phyloP scores from a whole-genome alignment of 768 basidiomycete species.

The Tricholoma saponaceum region DNA sequence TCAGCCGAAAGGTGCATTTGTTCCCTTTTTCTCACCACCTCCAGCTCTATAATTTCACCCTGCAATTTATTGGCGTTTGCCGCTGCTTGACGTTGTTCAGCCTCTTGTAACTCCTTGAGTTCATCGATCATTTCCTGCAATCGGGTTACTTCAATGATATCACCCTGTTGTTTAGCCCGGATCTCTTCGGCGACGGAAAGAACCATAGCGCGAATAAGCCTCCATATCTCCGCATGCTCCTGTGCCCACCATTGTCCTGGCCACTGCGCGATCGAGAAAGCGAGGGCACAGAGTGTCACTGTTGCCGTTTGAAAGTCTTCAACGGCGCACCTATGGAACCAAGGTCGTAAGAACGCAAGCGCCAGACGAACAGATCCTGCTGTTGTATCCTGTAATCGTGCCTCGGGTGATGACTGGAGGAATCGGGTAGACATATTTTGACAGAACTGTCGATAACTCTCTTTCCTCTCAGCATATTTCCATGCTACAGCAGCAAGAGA shows the following conservation, averaged over 20 bases:
- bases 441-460: constrained; percentile 68
- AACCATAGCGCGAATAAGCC: constrained; percentile 55
- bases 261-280: constrained; percentile 57
- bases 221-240: constrained; percentile 59
- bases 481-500: constrained; percentile 37
- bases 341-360: constrained; percentile 61
- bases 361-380: constrained; percentile 66
- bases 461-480: constrained; percentile 57
- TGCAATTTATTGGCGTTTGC: background rate
- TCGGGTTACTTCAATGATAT: background rate
- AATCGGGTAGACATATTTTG: constrained; percentile 64
- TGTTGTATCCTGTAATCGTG: constrained; percentile 62
- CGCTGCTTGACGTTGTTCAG: background rate
- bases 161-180: constrained; percentile 40
- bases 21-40: background rate
- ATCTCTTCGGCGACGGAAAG: constrained; percentile 65
- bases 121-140: constrained; percentile 7
- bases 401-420: constrained; percentile 48
- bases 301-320: constrained; percentile 33
- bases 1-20: constrained; percentile 27
- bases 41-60: background rate
- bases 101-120: constrained; percentile 9
- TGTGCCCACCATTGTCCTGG: constrained; percentile 65
- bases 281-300: constrained; percentile 33
- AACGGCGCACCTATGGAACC: constrained; percentile 53